Percentiles rank a stretch among this genome's conserved stretches.
phyloP scores from a whole-genome alignment of 257 asterid species.

The Gynochthodes officinalis region DNA sequence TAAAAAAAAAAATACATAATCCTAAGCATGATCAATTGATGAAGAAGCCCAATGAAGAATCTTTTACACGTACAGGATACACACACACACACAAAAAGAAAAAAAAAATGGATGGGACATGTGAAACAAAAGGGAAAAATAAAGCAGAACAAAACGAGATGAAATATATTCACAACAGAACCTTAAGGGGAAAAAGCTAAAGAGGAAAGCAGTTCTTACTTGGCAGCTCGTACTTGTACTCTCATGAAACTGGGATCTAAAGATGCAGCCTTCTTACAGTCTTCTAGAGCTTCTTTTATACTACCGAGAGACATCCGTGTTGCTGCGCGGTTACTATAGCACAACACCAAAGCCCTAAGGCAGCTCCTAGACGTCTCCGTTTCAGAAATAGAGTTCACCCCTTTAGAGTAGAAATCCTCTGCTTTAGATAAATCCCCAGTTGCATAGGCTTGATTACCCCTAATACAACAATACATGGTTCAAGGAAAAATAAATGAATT shows the following conservation, averaged over 20 bases:
- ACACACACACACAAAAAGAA: neutral
- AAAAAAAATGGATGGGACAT: neutral
- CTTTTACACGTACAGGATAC: neutral
- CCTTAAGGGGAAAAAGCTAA: neutral
- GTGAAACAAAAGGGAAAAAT: neutral
- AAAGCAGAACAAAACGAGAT: neutral
- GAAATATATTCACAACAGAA: neutral
- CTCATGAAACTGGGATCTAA: conserved; percentile 77
- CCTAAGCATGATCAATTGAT: neutral
- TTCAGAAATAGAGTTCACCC: conserved; percentile 66
- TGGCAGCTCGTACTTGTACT: conserved; percentile 93
- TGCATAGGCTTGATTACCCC: conserved; percentile 99
- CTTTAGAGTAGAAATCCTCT: conserved; percentile 81
- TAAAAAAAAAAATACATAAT: neutral
- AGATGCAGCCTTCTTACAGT: conserved; percentile 74
- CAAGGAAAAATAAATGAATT: conserved; percentile 12
- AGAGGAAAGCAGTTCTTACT: conserved; percentile 42
- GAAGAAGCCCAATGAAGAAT: neutral
- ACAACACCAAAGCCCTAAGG: conserved; percentile 77
- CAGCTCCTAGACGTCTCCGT: conserved; percentile 68
- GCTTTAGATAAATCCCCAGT: conserved; percentile 77
- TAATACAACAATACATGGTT: conserved; percentile 34
- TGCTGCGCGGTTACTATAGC: conserved; percentile 98
- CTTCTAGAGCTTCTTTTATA: conserved; percentile 81
- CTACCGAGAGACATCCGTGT: conserved; percentile 92